Evolutionary conservation across 176 grass and related monocot species (phyloP), one percentile per base, ranked within the genome.

Genomic region (Triticum turgidum): DNA sequence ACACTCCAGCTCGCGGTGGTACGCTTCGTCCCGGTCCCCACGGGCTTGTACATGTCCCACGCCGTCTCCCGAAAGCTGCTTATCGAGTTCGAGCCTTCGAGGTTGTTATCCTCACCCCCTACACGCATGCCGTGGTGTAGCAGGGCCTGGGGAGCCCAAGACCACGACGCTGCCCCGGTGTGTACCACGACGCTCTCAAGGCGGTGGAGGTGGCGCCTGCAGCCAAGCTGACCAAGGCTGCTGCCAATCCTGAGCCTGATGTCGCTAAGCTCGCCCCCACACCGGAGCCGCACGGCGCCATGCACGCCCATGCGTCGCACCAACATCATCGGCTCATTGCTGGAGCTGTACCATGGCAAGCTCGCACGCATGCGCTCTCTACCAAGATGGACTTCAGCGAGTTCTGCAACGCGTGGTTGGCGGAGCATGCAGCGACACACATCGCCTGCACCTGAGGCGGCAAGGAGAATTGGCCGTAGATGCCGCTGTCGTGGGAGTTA

Each of bases 401-500:
- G 83, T 92, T 96, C 73, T 94, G 86, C 87, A 10, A 85, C 14
- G 71, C 34, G 0, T 98, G 94, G 92, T 44, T 90, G 3, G 96
- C 88, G 45, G 85, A 82, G 51, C 58, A 30, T 0, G 73, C 73
- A 63, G 52, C 33, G 70, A 88, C 29, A 83, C 82, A n/a, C 12
- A 56, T 4, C 13, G 47, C 47, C 12, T 51, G 47, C 13, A 13
- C 35, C 30, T 24, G 54, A 17, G 81, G 21, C 5, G 11, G 9
- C 3, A 42, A 62, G 33, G 83, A 82, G 67, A 93, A 83, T 66
- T 80, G 80, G 70, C 3, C 47, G 52, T 66, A 47, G 77, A 81
- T 98, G 81, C 92, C 92, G 14, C 52, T 98, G 73, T 88, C 92
- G 4, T 96, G 92, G 90, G 97, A 98, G 82, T 80, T 98, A 34